These are phyloP conservation scores for Astrocystis sublimbata DNA, from an alignment of 495 filamentous ascomycete genomes.

Conservation along the genomic window DNA sequence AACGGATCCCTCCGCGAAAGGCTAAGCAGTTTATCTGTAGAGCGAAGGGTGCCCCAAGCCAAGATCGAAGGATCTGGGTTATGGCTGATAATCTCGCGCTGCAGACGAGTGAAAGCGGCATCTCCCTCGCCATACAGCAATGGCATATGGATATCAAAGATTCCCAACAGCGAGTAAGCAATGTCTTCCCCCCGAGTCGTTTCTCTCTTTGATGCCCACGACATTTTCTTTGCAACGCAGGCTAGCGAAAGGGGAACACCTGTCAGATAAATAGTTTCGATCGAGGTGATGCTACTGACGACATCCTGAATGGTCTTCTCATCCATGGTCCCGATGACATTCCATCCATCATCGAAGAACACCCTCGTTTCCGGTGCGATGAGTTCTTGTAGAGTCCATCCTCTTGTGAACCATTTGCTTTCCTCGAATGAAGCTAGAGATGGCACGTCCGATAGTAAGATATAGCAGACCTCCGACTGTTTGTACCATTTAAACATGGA, in stretches of 20 bases:
- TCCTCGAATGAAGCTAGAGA: not conserved
- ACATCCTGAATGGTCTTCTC: too few relatives aligned
- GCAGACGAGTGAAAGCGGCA: not conserved
- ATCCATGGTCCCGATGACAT: too few relatives aligned
- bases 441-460: not conserved
- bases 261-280: not conserved
- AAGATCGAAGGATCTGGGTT: not conserved
- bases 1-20: too few relatives aligned
- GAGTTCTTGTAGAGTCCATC: not conserved
- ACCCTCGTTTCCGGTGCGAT: not conserved
- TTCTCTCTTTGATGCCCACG: not conserved
- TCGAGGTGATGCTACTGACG: too few relatives aligned
- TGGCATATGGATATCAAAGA: not conserved
- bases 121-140: not conserved
- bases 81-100: not conserved
- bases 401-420: not conserved
- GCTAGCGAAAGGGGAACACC: not conserved
- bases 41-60: not conserved
- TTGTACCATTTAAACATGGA: not conserved
- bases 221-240: not conserved
- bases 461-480: not conserved
- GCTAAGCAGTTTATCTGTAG: too few relatives aligned
- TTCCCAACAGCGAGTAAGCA: not conserved
- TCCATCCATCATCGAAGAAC: not conserved
- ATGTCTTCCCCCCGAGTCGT: not conserved